phyloP scores from a whole-genome alignment of 768 basidiomycete species.

The Naganishia vaughanmartiniae region DNA sequence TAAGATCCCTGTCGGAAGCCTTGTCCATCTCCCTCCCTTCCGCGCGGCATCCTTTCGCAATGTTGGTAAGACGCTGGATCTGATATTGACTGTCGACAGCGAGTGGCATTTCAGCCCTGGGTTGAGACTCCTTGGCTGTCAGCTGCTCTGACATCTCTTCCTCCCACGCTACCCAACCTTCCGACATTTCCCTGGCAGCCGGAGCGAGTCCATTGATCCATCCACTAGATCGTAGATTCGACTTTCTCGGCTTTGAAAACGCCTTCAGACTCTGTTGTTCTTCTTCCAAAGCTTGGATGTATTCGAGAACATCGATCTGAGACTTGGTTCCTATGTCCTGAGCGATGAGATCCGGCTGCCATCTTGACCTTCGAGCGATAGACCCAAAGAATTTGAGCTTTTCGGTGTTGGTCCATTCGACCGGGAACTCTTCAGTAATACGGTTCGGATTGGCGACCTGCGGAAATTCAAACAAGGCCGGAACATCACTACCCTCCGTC shows the following conservation, averaged over 20 bases:
- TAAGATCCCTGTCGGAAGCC: background rate
- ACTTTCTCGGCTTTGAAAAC: constrained; percentile 50
- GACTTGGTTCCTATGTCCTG: constrained; percentile 63
- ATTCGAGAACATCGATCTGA: constrained; percentile 66
- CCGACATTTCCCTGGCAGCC: constrained; percentile 59
- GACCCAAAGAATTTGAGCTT: constrained; percentile 71
- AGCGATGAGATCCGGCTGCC: constrained; percentile 75
- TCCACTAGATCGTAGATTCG: constrained; percentile 1
- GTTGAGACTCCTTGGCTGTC: background rate
- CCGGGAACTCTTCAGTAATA: background rate
- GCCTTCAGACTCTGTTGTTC: constrained; percentile 38
- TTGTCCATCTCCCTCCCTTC: constrained; percentile 13
- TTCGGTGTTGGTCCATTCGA: constrained; percentile 65
- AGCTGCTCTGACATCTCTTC: constrained; percentile 49
- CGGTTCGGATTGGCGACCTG: no score
- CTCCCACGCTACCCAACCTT: constrained; percentile 58
- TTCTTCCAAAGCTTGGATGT: constrained; percentile 62
- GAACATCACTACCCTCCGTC: background rate
- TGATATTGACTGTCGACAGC: background rate
- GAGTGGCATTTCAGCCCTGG: background rate
- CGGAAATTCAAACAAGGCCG: background rate
- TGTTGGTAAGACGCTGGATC: background rate
- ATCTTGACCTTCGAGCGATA: constrained; percentile 64
- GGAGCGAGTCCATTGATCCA: constrained; percentile 53
- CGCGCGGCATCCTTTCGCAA: background rate